Conservation (phyloP, 2,329 filamentous ascomycete species). For the Bretziella fagacearum region DNA sequence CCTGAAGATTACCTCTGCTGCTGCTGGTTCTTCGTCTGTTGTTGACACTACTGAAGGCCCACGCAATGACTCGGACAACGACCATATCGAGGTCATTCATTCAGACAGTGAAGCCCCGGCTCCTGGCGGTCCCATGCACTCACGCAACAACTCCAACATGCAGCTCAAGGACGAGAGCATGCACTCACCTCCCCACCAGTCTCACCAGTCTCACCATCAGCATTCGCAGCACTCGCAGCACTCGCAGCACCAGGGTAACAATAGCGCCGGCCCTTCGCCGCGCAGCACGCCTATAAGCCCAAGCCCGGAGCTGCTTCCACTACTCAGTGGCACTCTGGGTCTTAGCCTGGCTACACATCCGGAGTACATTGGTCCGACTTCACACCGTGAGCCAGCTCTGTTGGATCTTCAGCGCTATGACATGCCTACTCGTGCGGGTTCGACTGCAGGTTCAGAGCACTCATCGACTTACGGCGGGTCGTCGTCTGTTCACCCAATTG, state of each 20-base stretch:
- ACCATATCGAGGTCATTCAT: conserved; percentile 12
- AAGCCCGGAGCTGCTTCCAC: conserved; percentile 16
- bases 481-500: conserved; percentile 17
- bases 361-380: conserved; percentile 42
- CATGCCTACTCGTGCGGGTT: conserved; percentile 17
- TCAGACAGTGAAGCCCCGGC: background rate
- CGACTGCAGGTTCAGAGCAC: conserved; percentile 5
- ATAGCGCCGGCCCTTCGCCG: background rate
- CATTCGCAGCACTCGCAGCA: too few relatives aligned
- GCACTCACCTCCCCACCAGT: background rate
- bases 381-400: conserved; percentile 39
- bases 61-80: conserved; percentile 9
- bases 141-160: background rate
- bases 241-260: background rate
- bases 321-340: conserved; percentile 31
- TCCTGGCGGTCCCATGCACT: background rate
- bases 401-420: conserved; percentile 40
- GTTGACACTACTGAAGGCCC: background rate
- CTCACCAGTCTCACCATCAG: too few relatives aligned
- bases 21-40: background rate
- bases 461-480: conserved; percentile 8
- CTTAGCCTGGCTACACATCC: conserved; percentile 42
- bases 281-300: conserved; percentile 5
- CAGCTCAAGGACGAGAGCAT: background rate
- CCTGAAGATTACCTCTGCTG: background rate